Evolutionary conservation across 2,329 filamentous ascomycete species (phyloP).

Genomic region (Microsporum ferrugineum): DNA sequence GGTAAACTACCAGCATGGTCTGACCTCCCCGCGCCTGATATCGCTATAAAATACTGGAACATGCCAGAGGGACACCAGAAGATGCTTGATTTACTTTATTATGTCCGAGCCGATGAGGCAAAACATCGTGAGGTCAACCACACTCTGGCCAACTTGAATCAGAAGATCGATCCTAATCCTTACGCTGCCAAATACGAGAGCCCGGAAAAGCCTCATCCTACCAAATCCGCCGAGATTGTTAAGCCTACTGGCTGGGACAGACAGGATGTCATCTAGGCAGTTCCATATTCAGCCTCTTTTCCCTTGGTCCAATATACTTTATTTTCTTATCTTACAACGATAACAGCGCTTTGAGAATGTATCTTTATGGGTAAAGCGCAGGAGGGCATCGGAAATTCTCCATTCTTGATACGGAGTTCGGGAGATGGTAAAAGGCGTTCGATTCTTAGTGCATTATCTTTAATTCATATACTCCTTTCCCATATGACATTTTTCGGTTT

Average conservation of each 20-base stretch:
- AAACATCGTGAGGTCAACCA: constrained; percentile 93
- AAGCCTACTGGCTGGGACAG: constrained; percentile 71
- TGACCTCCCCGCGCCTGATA: constrained; percentile 67
- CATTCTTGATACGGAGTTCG: not conserved
- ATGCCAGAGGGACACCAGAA: constrained; percentile 75
- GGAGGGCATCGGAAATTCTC: not conserved
- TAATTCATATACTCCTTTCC: not conserved
- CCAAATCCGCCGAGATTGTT: constrained; percentile 53
- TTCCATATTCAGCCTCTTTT: not conserved
- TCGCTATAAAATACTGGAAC: constrained; percentile 84
- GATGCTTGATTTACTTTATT: constrained; percentile 78
- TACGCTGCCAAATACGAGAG: constrained; percentile 77
- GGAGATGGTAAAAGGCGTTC: not conserved
- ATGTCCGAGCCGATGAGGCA: constrained; percentile 81
- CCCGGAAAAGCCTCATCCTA: constrained; percentile 52
- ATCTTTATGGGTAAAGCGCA: not conserved
- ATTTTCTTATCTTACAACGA: not conserved
- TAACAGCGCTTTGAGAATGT: not conserved
- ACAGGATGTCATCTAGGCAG: constrained; percentile 54
- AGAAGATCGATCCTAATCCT: constrained; percentile 79
- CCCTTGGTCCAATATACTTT: not conserved
- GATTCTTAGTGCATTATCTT: not conserved
- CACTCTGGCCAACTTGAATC: constrained; percentile 77
- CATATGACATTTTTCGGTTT: not conserved
- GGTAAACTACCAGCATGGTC: constrained; percentile 78